Evolutionary conservation across 2,329 filamentous ascomycete species (phyloP), one percentile per base, ranked within the genome.

Genomic region (Fusarium avenaceum): DNA sequence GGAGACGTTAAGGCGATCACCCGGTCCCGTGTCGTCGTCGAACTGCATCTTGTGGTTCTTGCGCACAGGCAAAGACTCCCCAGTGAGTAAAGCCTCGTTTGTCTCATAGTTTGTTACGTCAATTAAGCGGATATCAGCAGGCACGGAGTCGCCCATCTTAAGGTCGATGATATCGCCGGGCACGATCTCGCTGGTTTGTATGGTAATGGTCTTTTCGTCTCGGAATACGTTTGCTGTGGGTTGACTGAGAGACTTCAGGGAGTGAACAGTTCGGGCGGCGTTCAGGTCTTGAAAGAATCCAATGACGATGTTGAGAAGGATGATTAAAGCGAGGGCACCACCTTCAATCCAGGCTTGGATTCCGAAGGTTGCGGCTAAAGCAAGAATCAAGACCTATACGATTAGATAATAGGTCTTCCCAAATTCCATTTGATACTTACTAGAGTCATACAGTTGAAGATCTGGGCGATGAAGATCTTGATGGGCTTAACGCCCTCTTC

Each of bases 381-480:
- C 86, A 51, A 85, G 78, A 45, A 87, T 84, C 28, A 89, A 77
- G 5, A 84, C 80, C 76, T 83, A 64, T 6, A 11, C 0, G n/a
- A 15, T 68, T 10, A 62, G 15, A 7, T 5, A 14, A 7, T 0
- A 28, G 17, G 28, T 15, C 6, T 13, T 1, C 3, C 3, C 10
- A 17, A 4, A 46, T 15, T 5, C 7, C 6, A 8, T 5, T 11
- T 15, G 2, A 3, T 10, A 60, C 73, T 67, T 69, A 89, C 89
- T 75, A 92, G 75, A 60, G 87, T 91, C 87, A 92, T 87, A 13
- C 89, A 89, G 75, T 92, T 92, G 52, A 87, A 88, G 57, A 91
- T 80, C 74, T 92, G 90, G 38, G 85, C 82, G 39, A 91, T 79
- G 17, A 92, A 78, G 62, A 92, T 91, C 73, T 89, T 89, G 49